A percentile compares a stretch with the other conserved stretches of the same genome.
These are phyloP conservation scores for Trypanosoma melophagium DNA, from an alignment of 208 protist species.

Conservation along the genomic window DNA sequence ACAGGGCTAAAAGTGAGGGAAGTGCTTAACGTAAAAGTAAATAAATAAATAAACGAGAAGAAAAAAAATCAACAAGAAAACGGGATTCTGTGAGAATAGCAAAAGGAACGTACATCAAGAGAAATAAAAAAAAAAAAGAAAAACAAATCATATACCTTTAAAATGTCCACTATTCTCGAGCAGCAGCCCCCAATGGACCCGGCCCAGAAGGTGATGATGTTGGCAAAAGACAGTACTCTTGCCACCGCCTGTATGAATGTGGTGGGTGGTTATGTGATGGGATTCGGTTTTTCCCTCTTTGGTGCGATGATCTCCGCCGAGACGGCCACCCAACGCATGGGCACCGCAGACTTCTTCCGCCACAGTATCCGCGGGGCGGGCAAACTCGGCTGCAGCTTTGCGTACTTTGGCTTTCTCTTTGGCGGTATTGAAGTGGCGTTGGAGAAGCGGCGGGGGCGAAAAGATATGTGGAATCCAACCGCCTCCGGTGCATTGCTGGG, in stretches of 20 bases:
- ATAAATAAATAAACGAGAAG: no score
- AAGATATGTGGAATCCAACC: slow-evolving; percentile 87
- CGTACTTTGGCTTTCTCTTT: slow-evolving; percentile 89
- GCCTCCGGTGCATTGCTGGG: slow-evolving; percentile 69
- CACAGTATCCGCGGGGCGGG: slow-evolving; percentile 67
- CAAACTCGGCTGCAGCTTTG: slow-evolving; percentile 70
- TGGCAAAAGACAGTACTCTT: slow-evolving; percentile 63
- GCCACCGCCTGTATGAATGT: slow-evolving; percentile 61
- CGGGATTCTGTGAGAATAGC: neutral
- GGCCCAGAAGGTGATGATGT: slow-evolving; percentile 63
- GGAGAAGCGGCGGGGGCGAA: slow-evolving; percentile 88
- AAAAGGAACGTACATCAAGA: neutral
- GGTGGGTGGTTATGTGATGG: slow-evolving; percentile 86
- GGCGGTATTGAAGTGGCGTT: slow-evolving; percentile 86
- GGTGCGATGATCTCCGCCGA: slow-evolving; percentile 85
- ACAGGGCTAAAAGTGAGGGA: no score
- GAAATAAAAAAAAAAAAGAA: slow-evolving; percentile 1
- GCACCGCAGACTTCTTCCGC: slow-evolving; percentile 85
- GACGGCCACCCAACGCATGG: slow-evolving; percentile 86
- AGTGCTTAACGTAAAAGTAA: no score
- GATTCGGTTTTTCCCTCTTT: slow-evolving; percentile 86
- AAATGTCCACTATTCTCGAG: slow-evolving; percentile 68
- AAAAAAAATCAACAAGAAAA: slow-evolving; percentile 7
- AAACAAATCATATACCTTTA: neutral
- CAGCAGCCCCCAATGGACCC: slow-evolving; percentile 54